These are phyloP conservation scores for Stachybotrys chartarum DNA, from an alignment of 2,329 filamentous ascomycete genomes.

Conservation along the genomic window DNA sequence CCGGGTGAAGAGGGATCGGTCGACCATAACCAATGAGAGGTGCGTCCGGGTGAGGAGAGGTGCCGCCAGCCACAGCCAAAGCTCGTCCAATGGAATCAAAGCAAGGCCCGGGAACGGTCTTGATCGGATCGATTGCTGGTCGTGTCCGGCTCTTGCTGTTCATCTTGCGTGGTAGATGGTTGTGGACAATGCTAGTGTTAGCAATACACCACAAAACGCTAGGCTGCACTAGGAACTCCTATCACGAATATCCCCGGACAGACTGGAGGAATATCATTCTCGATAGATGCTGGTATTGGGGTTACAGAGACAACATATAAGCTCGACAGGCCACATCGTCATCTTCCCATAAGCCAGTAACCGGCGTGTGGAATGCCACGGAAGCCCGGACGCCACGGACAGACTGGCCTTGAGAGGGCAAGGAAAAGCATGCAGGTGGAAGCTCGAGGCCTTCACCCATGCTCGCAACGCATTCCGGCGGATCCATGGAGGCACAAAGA, in stretches of 20 bases:
- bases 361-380: no score
- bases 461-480: background rate
- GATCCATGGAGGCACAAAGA: background rate
- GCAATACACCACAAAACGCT: no score
- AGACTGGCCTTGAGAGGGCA: background rate
- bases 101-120: conserved; percentile 10
- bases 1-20: background rate
- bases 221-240: no score
- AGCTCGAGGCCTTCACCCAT: background rate
- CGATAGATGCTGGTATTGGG: no score
- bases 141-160: conserved; percentile 9
- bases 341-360: no score
- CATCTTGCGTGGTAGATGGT: conserved; percentile 5
- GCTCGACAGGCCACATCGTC: no score
- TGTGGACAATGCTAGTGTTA: background rate
- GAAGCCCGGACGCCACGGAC: background rate
- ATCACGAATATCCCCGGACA: no score
- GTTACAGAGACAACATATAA: no score
- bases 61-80: background rate
- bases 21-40: background rate
- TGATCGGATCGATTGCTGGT: conserved; percentile 14
- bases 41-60: background rate
- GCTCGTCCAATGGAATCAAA: conserved; percentile 5
- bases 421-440: background rate
- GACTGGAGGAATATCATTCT: no score